A percentile compares a stretch with the other conserved stretches of the same genome.
Conservation (phyloP, 2,329 filamentous ascomycete species). For the Aureobasidium namibiae region DNA sequence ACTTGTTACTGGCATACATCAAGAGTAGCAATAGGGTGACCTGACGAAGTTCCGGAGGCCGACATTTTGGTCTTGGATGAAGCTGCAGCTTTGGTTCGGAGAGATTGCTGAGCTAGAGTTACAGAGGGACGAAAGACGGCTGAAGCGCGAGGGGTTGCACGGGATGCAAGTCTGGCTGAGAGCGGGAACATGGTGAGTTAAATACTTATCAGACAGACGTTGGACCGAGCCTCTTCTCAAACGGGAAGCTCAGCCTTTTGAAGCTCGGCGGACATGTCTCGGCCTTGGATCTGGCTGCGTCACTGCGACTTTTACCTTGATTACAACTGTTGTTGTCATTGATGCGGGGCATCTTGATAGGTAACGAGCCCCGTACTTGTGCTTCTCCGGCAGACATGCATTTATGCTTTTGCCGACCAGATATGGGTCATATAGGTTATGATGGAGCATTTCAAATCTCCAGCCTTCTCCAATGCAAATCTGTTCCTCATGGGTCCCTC, state of each 20-base stretch:
- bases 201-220: not conserved
- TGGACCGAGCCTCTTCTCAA: not conserved
- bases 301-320: not conserved
- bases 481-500: not conserved
- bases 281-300: not conserved
- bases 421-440: not conserved
- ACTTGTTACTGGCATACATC: conserved; percentile 18
- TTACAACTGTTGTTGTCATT: not conserved
- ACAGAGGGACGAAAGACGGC: not conserved
- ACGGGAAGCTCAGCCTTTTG: not conserved
- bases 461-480: too few species aligned
- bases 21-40: conserved; percentile 26
- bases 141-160: conserved; percentile 4
- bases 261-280: not conserved
- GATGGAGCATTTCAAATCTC: not conserved
- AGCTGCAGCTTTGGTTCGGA: conserved; percentile 1
- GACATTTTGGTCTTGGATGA: conserved; percentile 23
- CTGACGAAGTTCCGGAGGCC: conserved; percentile 17
- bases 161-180: conserved; percentile 2
- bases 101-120: not conserved
- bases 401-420: not conserved
- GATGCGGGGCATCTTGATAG: conserved; percentile 2
- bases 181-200: conserved; percentile 7
- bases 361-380: not conserved
- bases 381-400: not conserved